Percentiles rank a stretch among this genome's conserved stretches.
Conservation (phyloP, 1,284 basidiomycete genomes). For the Laetiporus sulphureus region DNA sequence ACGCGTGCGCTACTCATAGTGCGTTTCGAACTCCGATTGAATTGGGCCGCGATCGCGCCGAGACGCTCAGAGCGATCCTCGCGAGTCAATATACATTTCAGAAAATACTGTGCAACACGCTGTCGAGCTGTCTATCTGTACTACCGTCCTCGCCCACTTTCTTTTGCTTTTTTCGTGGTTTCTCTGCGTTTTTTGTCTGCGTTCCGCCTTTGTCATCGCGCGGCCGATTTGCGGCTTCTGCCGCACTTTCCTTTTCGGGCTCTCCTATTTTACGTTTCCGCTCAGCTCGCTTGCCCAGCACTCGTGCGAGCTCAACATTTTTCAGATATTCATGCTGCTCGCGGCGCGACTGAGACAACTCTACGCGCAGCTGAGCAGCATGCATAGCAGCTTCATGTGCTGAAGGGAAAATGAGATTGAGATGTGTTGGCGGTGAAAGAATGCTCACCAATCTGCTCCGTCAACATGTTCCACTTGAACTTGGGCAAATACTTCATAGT, state of each 20-base stretch:
- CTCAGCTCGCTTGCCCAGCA: constrained; percentile 80
- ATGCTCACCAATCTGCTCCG: constrained; percentile 91
- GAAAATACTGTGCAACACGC: constrained; percentile 52
- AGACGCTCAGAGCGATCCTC: background rate
- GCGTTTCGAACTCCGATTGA: constrained; percentile 45
- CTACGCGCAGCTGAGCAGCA: constrained; percentile 81
- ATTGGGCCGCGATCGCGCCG: constrained; percentile 12
- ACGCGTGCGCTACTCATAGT: constrained; percentile 11
- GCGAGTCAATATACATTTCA: constrained; percentile 15
- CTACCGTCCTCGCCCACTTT: constrained; percentile 15
- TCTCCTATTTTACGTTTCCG: constrained; percentile 41
- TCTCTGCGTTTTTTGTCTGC: constrained; percentile 38
- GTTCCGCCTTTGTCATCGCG: constrained; percentile 8
- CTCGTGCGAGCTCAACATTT: constrained; percentile 93
- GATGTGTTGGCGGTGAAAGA: background rate
- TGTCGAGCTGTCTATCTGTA: constrained; percentile 32
- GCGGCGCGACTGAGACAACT: constrained; percentile 80
- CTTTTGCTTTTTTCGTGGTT: constrained; percentile 23
- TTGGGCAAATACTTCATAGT: constrained; percentile 98
- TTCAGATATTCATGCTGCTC: constrained; percentile 93
- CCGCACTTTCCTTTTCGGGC: constrained; percentile 6
- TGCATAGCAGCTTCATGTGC: constrained; percentile 93
- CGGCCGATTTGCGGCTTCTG: constrained; percentile 13
- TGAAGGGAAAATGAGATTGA: constrained; percentile 26
- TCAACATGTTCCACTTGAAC: constrained; percentile 99